Evolutionary conservation across 371 early-diverging fungal species (phyloP), one percentile per base, ranked within the genome.

Genomic region (Syncephalastrum monosporum): DNA sequence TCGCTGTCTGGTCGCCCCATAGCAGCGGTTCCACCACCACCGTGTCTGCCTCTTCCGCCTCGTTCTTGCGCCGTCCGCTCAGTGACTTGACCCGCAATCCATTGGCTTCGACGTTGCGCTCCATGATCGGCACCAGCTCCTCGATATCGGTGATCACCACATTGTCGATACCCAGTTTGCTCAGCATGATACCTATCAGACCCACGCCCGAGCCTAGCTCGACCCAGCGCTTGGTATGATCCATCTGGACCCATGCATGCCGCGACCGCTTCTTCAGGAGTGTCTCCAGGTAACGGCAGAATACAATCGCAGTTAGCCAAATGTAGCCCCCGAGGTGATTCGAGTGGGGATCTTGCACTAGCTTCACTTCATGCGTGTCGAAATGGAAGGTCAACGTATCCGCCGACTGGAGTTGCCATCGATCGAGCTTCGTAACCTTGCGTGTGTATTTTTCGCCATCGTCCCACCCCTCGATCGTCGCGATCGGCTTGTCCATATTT

Each of bases 191-290:
- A 17, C 78, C 79, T 57, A 82, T 73, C 42, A 82, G 46, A 3
- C 82, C 82, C 0, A 82, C 73, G 4, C 82, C 82, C 23, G 79
- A 72, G 13, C 82, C 82, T 5, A 82, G 56, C 44, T 82, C 82
- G 16, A 82, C 73, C 72, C 79, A 74, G 0, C 74, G 71, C 24
- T 75, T 68, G 19, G 50, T 57, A 21, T 60, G 70, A 52, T 75
- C 75, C 41, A 79, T 38, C 6, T 65, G 70, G 13, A 77, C 71
- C 64, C 69, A 70, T 1, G 67, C 68, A 24, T 68, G 68, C 0
- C 78, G 57, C 25, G 59, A 56, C 41, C 60, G 42, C 41, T 59
- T 59, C 21, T 47, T 47, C 16, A 48, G 51, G 14, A 79, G 49
- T 19, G 63, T 59, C 44, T 72, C 67, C 8, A 82, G 63, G 57